Base-by-base conservation (phyloP, 164 flowering plant genomes). In the Piper betle region DNA sequence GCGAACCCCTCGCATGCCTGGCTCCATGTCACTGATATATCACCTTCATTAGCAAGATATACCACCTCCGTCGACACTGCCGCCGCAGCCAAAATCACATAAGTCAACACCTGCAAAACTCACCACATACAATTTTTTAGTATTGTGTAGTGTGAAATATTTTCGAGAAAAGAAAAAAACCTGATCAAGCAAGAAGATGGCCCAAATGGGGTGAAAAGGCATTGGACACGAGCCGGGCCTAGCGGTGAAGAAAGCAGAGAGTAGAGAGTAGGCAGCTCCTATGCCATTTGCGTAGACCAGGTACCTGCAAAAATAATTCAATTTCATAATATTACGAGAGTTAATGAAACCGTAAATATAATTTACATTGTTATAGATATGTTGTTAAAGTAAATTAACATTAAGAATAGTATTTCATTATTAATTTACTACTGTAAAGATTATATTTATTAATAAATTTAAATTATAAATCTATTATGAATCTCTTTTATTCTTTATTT, bases 221-320 rank as follows among this genome's bases (percentile, higher is more conserved):
- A 67, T 66, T 63, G 88, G 72, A 62, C 77, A 62, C 6, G 87
- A 73, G n/a, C 81, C 85, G 57, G 84, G 82, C 72, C 75, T 65
- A 10, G 84, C 87, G 10, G 80, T 71, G 13, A 74, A 68, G 33
- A 85, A 66, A 0, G 97, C 94, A 6, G 96, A 80, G 19, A 90
- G 79, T 54, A 93, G 83, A 7, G 98, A 93, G 68, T 90, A 93
- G n/a, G 82, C 94, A 0, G 97, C 98, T 64, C 97, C 87, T 1
- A 89, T 67, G 1, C 92, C 97, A 71, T 91, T 89, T 6, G 90
- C 97, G 70, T 93, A 91, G 56, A 93, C 92, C 65, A 88, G 71
- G 62, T 81, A 91, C 83, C 97, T 91, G 77, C 69, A n/a, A 16
- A 6, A 39, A 20, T 19, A 59, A 38, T 3, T 33, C 40, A 57